These are phyloP conservation scores for Arabis hirsuta DNA, from an alignment of 345 rosid species.

Conservation along the genomic window DNA sequence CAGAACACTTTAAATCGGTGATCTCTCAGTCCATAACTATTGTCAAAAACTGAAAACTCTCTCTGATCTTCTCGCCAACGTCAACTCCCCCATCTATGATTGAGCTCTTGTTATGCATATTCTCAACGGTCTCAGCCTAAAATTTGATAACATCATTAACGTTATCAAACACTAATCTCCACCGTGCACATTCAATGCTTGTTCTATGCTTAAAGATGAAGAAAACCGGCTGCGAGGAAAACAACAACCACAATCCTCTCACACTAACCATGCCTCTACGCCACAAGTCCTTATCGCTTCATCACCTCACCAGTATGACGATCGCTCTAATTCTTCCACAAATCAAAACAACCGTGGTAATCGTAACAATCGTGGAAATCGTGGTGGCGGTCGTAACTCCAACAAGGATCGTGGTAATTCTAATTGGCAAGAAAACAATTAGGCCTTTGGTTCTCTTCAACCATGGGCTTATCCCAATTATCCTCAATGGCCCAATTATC, in stretches of 20 bases:
- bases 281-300: too few species aligned
- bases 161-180: not conserved
- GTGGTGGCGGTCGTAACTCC: too few species aligned
- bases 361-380: too few species aligned
- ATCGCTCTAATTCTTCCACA: too few species aligned
- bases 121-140: not conserved
- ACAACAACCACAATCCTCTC: not conserved
- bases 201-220: not conserved
- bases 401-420: too few species aligned
- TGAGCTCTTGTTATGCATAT: not conserved
- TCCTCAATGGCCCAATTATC: too few species aligned
- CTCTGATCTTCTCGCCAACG: not conserved
- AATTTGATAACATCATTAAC: constrained; percentile 1
- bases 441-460: too few species aligned
- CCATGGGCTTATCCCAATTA: too few species aligned
- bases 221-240: not conserved
- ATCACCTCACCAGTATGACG: too few species aligned
- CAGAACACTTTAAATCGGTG: not conserved
- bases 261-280: not conserved
- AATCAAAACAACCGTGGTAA: too few species aligned
- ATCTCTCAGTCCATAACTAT: not conserved
- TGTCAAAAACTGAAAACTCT: not conserved
- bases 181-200: not conserved
- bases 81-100: not conserved
- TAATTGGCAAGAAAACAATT: too few species aligned